A percentile compares a stretch with the other conserved stretches of the same genome.
Evolutionary conservation across 331 rosid genomes (phyloP).

Genomic region (Acacia pycnantha): DNA sequence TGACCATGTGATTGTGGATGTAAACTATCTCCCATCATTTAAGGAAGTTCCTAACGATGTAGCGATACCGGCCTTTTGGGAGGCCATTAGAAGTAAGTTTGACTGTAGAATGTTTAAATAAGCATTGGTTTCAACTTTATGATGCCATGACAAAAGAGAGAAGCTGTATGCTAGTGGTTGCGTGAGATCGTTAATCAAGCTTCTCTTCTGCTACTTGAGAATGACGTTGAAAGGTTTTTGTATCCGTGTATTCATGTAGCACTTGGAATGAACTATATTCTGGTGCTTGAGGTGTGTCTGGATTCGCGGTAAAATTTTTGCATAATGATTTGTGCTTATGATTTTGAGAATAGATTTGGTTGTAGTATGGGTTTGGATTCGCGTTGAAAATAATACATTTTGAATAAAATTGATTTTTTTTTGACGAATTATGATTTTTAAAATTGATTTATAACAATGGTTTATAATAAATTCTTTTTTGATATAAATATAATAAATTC

Average conservation of each 20-base stretch:
- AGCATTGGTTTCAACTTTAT: neutral
- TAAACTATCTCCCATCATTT: slow-evolving; percentile 90
- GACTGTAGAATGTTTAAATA: slow-evolving; percentile 25
- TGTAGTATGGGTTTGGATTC: too few relatives aligned
- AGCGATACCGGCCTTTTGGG: slow-evolving; percentile 84
- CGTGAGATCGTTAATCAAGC: neutral
- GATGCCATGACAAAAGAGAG: neutral
- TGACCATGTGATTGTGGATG: slow-evolving; percentile 93
- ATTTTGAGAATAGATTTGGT: too few relatives aligned
- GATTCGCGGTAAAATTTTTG: too few relatives aligned
- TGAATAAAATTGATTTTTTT: too few relatives aligned
- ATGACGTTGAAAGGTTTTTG: neutral
- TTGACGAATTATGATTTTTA: too few relatives aligned
- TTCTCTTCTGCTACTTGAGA: neutral
- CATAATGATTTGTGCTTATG: too few relatives aligned
- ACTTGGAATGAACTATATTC: neutral
- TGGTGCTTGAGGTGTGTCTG: neutral
- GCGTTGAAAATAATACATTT: too few relatives aligned
- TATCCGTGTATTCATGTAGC: neutral
- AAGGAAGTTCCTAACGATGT: slow-evolving; percentile 79
- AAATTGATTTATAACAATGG: too few relatives aligned
- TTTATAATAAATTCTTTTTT: too few relatives aligned
- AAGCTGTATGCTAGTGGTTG: neutral
- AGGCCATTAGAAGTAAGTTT: slow-evolving; percentile 66
- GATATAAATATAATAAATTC: too few relatives aligned